Percentiles rank a stretch among this genome's conserved stretches.
These are phyloP conservation scores for Nissolia schottii DNA, from an alignment of 306 rosid genomes.

Conservation along the genomic window DNA sequence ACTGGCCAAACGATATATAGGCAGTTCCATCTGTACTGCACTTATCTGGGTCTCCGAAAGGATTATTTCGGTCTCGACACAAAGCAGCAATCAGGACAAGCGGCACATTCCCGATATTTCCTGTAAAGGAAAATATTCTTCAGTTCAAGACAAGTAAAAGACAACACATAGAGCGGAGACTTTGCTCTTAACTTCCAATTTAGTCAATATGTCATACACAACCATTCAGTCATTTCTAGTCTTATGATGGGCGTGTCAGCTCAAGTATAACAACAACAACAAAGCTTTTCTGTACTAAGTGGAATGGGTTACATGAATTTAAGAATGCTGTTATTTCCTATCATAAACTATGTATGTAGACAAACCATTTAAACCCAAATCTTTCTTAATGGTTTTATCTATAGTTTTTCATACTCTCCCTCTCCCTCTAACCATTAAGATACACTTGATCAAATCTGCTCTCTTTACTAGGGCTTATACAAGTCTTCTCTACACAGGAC, in stretches of 20 bases:
- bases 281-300: neutral
- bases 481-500: neutral
- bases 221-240: neutral
- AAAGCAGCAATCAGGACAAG: slow-evolving; percentile 90
- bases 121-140: slow-evolving; percentile 40
- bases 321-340: neutral
- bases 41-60: slow-evolving; percentile 66
- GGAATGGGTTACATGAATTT: neutral
- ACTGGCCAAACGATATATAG: slow-evolving; percentile 95
- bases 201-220: neutral
- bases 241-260: neutral
- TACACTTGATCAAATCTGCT: neutral
- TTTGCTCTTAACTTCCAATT: neutral
- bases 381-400: neutral
- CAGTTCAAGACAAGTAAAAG: slow-evolving; percentile 14
- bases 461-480: neutral
- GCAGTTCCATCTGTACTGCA: slow-evolving; percentile 95
- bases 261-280: neutral
- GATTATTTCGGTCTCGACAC: slow-evolving; percentile 76
- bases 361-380: neutral
- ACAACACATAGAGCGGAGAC: neutral
- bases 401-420: neutral
- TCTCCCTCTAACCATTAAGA: neutral
- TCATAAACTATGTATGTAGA: neutral
- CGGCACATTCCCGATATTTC: slow-evolving; percentile 97